Base-by-base conservation (phyloP, 2,329 filamentous ascomycete species). In the Pseudocercospora eumusae region DNA sequence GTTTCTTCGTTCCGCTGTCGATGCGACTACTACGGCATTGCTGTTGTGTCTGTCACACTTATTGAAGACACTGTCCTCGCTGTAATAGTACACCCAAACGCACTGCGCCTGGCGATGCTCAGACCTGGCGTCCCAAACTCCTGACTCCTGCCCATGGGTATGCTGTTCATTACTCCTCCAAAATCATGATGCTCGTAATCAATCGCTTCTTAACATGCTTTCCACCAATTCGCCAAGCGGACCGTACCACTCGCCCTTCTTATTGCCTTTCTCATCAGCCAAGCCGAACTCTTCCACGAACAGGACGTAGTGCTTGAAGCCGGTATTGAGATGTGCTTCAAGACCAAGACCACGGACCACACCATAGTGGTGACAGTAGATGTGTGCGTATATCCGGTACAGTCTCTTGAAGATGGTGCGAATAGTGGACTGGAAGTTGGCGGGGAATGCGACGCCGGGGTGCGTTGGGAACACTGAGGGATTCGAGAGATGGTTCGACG, bases 371-470 rank as follows among this genome's bases (percentile, higher is more conserved):
- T 93, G 91, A 85, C 96, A 97, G 82, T 99, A 99, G 64, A 99
- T 87, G 78, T 99, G 95, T 53, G 95, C 89, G 74, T 99, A 99
- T 70, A 97, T 93, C 63, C 95, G 90, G 83, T 98, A 99, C 81
- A 99, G 89, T 74, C 95, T 90, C 84, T 99, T 99, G 86, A 99
- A 98, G 89, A 99, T 98, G 79, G 97, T 95, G 71, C 93, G 90
- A 81, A 97, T 93, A 72, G 97, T 95, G 68, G 89, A 89, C 70
- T 93, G 83, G 76, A 97, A 98, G 68, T 91, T 90, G 66, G 90
- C 86, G 2, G 95, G 95, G 77, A 99, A 99, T 3, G 93, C 91
- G 10, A 98, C 93, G 68, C 95, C 91, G 87, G 69, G 62, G 47
- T 68, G 64, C 1, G 67, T 76, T n/a, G 95, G 96, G 70, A 99